Percentiles rank a stretch among this genome's conserved stretches.
Evolutionary conservation across 2,329 filamentous ascomycete species (phyloP).

Genomic region (Fusarium beomiforme): DNA sequence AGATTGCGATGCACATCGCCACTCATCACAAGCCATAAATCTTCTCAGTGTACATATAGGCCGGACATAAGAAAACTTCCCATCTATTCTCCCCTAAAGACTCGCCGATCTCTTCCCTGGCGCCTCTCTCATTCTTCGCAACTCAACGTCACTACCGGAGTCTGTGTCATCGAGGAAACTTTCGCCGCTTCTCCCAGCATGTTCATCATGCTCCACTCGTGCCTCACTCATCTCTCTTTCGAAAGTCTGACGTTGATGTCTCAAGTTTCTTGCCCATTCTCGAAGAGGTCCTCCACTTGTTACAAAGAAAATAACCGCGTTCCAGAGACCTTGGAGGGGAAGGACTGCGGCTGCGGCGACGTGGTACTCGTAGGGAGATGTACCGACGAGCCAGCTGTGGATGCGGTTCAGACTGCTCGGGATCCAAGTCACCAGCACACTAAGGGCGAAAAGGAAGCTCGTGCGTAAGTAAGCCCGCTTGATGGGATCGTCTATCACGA

Average conservation of each 20-base stretch:
- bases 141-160: conserved; percentile 49
- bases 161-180: conserved; percentile 46
- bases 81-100: conserved; percentile 13
- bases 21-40: conserved; percentile 14
- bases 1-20: not conserved
- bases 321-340: conserved; percentile 84
- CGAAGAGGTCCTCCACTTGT: conserved; percentile 61
- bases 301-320: conserved; percentile 78
- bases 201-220: conserved; percentile 5
- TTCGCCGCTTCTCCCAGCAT: conserved; percentile 21
- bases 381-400: conserved; percentile 68
- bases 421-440: conserved; percentile 70
- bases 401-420: conserved; percentile 79
- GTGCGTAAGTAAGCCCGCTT: conserved; percentile 70
- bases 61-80: not conserved
- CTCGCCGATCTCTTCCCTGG: conserved; percentile 41
- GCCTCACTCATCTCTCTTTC: conserved; percentile 29
- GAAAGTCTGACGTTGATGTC: not conserved
- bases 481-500: conserved; percentile 60
- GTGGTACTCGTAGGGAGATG: conserved; percentile 71
- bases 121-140: conserved; percentile 43
- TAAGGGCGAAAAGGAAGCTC: conserved; percentile 69
- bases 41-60: conserved; percentile 14
- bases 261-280: conserved; percentile 10
- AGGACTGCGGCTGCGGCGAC: conserved; percentile 76